phyloP scores from a whole-genome alignment of 1,139 yeast species.

The Debaryomyces coudertii region DNA sequence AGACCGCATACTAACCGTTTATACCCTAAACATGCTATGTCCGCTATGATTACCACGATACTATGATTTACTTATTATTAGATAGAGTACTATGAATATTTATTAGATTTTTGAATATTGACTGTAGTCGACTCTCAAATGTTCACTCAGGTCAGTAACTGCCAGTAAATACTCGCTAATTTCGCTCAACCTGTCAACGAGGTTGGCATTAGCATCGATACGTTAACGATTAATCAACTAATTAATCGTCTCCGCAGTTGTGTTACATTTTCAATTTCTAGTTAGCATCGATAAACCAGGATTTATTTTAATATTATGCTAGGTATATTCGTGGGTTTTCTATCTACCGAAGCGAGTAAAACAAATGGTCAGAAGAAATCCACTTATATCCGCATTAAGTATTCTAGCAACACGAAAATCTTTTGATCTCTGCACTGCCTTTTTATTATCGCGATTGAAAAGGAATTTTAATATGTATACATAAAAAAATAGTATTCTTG shows the following conservation, averaged over 20 bases:
- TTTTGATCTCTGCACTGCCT: conserved; percentile 5
- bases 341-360: not conserved
- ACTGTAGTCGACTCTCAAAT: too few relatives aligned
- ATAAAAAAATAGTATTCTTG: not conserved
- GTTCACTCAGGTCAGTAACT: too few relatives aligned
- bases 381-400: not conserved
- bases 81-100: not conserved
- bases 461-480: not conserved
- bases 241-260: too few relatives aligned
- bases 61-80: not conserved
- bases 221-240: too few relatives aligned
- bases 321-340: too few relatives aligned
- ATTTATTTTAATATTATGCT: too few relatives aligned
- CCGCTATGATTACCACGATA: not conserved
- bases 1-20: not conserved
- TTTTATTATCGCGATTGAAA: conserved; percentile 4
- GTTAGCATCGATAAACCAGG: too few relatives aligned
- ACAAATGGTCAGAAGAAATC: not conserved
- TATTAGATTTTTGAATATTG: not conserved
- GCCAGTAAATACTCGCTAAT: too few relatives aligned
- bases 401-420: conserved; percentile 5
- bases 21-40: not conserved
- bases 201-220: too few relatives aligned
- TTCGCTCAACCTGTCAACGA: too few relatives aligned
- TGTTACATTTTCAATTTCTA: too few relatives aligned